Base-by-base conservation (phyloP, 2,329 filamentous ascomycete species). In the Rasamsonia emersonii region DNA sequence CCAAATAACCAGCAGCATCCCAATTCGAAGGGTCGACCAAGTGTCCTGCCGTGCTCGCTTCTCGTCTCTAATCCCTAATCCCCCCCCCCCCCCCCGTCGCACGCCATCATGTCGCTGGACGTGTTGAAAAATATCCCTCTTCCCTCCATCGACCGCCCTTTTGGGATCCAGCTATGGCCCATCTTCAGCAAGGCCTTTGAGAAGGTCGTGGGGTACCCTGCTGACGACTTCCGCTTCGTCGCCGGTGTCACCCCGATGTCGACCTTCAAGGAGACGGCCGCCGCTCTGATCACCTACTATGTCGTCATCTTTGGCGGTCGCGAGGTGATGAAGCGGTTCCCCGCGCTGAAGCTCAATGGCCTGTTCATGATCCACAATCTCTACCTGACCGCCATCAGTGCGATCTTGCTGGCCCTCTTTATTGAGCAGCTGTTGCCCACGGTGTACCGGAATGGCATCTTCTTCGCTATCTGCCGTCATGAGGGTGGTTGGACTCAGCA, bases 291-390 rank as follows among this genome's bases (percentile, higher is more conserved):
- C 54, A 67, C 83, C 58, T 98, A 96, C 79, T 96, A 96, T 64
- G 66, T 82, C 46, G 70, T 94, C 65, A 91, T 96, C 53, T 93
- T 96, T 47, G 88, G 88, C 43, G 91, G 89, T 38, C 77, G 89
- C 44, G 85, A 93, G 64, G 58, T 86, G 50, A 96, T 98, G 91
- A 84, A 85, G 65, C 80, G 82, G 53, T 77, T 85, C 42, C 72
- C 80, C 56, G 73, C 89, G 14, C 81, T 91, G 68, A 84, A 93
- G 73, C 75, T 96, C 54, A 91, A 85, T 70, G 69, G 73, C 10
- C 68, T 91, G 37, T 96, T 96, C 73, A 83, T 94, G 67, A 74
- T 95, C 56, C 89, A 98, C 77, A 98, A 98, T 73, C 81, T 96
- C 53, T 79, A 88, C 68, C 70, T 98, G 55, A 96, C 89, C 28